Conservation (phyloP, 108 stramenopile genomes). For the Cyclotella atomus region DNA sequence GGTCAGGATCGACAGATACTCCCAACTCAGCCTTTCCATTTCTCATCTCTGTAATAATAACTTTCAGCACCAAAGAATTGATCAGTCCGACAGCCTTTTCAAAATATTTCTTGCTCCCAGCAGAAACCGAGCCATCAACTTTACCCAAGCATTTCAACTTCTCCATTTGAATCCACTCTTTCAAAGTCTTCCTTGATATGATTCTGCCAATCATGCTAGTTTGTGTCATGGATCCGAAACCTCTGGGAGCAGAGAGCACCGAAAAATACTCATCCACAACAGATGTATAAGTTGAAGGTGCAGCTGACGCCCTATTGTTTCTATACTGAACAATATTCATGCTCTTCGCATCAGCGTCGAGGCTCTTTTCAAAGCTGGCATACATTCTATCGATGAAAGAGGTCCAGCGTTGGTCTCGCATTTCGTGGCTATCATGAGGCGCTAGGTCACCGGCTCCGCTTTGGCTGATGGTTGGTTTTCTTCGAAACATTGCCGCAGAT, state of each 20-base stretch:
- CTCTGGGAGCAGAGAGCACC: neutral
- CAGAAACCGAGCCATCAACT: too few relatives aligned
- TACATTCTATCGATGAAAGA: neutral
- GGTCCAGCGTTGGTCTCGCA: neutral
- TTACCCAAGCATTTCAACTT: neutral
- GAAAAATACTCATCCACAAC: neutral
- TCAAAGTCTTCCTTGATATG: neutral
- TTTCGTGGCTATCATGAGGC: neutral
- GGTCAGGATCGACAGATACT: neutral
- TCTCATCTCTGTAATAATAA: neutral
- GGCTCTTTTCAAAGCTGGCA: neutral
- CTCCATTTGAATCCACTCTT: neutral
- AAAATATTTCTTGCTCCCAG: neutral
- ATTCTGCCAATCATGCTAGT: neutral
- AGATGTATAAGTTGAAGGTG: neutral
- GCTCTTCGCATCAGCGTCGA: neutral
- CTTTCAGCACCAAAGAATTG: neutral
- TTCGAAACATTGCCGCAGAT: neutral
- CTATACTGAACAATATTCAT: neutral
- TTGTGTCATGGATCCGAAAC: neutral
- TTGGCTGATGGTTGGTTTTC: neutral
- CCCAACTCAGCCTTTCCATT: conserved; percentile 1
- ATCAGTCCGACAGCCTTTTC: neutral
- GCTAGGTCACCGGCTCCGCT: neutral
- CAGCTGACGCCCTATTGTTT: neutral